Conservation (phyloP, 2,329 filamentous ascomycete species). For the Rachicladosporium sp. region DNA sequence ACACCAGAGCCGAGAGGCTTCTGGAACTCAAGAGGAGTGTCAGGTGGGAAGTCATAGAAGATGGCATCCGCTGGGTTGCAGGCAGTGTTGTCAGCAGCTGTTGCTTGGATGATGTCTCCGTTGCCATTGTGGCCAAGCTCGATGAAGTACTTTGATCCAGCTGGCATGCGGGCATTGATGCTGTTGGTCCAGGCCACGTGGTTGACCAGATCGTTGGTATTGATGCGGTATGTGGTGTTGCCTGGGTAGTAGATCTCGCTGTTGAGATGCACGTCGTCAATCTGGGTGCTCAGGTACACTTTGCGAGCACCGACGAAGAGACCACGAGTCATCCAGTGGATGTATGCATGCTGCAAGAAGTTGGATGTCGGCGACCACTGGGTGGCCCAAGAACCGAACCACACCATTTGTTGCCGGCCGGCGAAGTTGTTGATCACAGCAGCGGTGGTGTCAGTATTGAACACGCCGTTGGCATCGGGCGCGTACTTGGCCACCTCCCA, state of each 20-base stretch:
- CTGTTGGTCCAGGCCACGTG: constrained; percentile 33
- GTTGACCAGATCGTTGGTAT: constrained; percentile 33
- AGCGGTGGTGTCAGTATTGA: constrained; percentile 34
- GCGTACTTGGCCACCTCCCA: constrained; percentile 43
- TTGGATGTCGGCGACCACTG: constrained; percentile 43
- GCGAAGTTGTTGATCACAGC: constrained; percentile 49
- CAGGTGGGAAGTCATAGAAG: constrained; percentile 28
- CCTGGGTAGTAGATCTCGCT: constrained; percentile 30
- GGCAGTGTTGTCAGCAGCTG: constrained; percentile 4
- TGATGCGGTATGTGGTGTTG: constrained; percentile 38
- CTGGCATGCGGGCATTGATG: constrained; percentile 36
- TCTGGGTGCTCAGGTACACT: constrained; percentile 44
- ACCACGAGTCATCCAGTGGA: constrained; percentile 49
- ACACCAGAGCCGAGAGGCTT: constrained; percentile 29
- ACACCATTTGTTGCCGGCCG: constrained; percentile 50
- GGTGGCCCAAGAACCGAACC: constrained; percentile 44
- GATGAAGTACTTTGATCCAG: constrained; percentile 40
- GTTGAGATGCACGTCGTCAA: constrained; percentile 51
- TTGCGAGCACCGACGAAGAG: constrained; percentile 45
- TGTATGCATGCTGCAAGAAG: constrained; percentile 50
- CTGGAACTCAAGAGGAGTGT: constrained; percentile 33
- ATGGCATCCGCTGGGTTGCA: constrained; percentile 26
- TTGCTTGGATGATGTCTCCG: constrained; percentile 29
- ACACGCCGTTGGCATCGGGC: constrained; percentile 25
- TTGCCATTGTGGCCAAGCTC: constrained; percentile 47